Conservation (phyloP, 139 green algal genomes). For the Chlamydomonas schloesseri region DNA sequence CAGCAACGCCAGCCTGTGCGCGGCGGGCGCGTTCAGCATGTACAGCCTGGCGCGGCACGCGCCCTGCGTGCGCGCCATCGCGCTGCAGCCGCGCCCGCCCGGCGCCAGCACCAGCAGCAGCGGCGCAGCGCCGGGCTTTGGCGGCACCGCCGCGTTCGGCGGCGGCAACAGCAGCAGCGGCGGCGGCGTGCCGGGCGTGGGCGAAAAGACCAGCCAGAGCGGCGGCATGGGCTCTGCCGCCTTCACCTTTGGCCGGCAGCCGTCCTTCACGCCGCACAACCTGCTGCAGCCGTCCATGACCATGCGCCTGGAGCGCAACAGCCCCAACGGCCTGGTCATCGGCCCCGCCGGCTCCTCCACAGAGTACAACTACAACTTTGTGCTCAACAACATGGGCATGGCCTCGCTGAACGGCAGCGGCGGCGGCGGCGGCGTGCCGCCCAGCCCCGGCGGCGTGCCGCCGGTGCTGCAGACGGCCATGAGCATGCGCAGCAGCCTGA, state of each 20-base stretch:
- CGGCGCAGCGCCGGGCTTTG: neutral
- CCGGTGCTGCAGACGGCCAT: constrained; percentile 11
- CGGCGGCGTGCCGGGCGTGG: neutral
- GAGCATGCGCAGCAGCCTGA: constrained; percentile 17
- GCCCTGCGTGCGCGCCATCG: constrained; percentile 31
- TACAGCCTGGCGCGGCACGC: constrained; percentile 25
- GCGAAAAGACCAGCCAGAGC: neutral
- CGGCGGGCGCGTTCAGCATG: constrained; percentile 33
- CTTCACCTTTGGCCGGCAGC: neutral
- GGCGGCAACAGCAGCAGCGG: neutral
- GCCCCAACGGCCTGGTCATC: constrained; percentile 3
- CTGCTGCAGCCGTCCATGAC: constrained; percentile 44
- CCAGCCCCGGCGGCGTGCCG: neutral
- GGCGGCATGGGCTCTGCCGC: neutral
- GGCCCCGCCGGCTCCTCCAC: neutral
- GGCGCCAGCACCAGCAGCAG: neutral
- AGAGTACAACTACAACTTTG: constrained; percentile 1
- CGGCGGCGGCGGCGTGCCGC: neutral
- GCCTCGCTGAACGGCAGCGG: neutral
- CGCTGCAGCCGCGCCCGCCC: neutral
- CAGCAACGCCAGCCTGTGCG: constrained; percentile 25
- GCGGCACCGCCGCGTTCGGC: neutral
- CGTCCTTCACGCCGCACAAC: constrained; percentile 23
- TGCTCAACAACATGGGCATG: neutral
- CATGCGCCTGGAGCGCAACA: constrained; percentile 33